Conservation (phyloP, 2,329 filamentous ascomycete species). For the Ophiognomonia clavigignenti-juglandacearum region DNA sequence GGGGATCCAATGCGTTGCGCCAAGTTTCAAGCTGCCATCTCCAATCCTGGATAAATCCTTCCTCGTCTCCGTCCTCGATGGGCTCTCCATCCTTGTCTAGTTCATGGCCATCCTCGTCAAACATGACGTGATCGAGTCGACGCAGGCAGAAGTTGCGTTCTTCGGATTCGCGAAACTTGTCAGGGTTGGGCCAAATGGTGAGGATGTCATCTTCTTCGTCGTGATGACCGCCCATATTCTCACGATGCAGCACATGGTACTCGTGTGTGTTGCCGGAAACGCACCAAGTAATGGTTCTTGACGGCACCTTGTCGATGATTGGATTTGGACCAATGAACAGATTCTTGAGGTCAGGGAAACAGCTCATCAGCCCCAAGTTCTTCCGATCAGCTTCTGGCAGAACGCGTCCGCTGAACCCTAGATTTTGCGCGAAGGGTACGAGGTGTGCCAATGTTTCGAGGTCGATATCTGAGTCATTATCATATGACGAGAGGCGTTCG, state of each 20-base stretch:
- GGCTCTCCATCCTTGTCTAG: not conserved
- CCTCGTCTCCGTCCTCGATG: not conserved
- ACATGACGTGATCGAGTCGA: no score
- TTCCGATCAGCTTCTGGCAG: no score
- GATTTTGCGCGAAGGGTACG: no score
- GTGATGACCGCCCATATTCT: constrained; percentile 18
- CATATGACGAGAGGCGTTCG: no score
- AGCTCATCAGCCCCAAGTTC: constrained; percentile 7
- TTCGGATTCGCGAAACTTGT: constrained; percentile 25
- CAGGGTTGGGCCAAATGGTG: constrained; percentile 30
- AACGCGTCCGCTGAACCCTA: no score
- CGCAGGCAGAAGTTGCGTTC: constrained; percentile 19
- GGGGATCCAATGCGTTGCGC: not conserved
- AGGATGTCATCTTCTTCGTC: constrained; percentile 23
- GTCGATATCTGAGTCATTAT: no score
- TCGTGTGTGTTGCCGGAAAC: constrained; percentile 24
- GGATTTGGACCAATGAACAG: constrained; percentile 2
- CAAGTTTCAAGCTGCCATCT: not conserved
- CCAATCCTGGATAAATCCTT: not conserved
- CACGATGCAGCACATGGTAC: constrained; percentile 24
- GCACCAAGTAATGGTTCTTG: constrained; percentile 25
- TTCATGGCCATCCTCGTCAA: not conserved
- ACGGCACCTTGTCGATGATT: not conserved
- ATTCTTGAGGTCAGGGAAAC: not conserved
- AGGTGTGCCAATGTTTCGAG: no score